Evolutionary conservation across 2,329 filamentous ascomycete species (phyloP).

Genomic region (Hypoxylon sp.): DNA sequence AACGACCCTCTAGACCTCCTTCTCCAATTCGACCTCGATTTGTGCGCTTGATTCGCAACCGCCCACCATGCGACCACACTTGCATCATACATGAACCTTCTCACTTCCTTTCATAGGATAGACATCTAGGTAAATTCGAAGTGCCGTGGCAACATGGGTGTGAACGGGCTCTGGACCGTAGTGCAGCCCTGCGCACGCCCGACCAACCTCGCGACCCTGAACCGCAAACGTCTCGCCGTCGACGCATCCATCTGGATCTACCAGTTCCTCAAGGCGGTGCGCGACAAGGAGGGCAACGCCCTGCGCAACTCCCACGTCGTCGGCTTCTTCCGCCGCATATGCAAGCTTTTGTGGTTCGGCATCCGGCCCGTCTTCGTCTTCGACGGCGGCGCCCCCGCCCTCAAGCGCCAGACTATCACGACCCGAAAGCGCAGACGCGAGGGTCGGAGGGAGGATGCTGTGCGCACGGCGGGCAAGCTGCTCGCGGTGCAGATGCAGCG

Average conservation of each 20-base stretch:
- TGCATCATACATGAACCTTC: constrained; percentile 21
- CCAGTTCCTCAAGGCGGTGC: constrained; percentile 98
- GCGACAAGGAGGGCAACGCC: constrained; percentile 97
- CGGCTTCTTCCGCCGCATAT: constrained; percentile 98
- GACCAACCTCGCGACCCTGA: constrained; percentile 95
- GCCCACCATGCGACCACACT: constrained; percentile 17
- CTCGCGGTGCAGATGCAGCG: constrained; percentile 95
- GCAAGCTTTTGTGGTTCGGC: constrained; percentile 96
- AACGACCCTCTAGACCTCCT: constrained; percentile 13
- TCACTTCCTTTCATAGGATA: constrained; percentile 5
- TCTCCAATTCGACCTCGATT: not conserved
- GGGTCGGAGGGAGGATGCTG: constrained; percentile 92
- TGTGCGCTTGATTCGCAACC: not conserved
- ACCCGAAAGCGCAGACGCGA: constrained; percentile 84
- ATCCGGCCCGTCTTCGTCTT: constrained; percentile 98
- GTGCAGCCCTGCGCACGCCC: constrained; percentile 95
- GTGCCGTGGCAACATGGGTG: constrained; percentile 79
- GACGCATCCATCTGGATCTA: constrained; percentile 99
- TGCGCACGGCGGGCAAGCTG: constrained; percentile 89
- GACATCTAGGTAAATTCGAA: not conserved
- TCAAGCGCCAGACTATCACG: constrained; percentile 93
- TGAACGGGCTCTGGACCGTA: constrained; percentile 97
- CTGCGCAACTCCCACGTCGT: constrained; percentile 96
- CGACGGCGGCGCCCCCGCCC: constrained; percentile 90
- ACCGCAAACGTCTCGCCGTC: constrained; percentile 94